These are phyloP conservation scores for Prunus padus DNA, from an alignment of 306 rosid species.

Conservation along the genomic window DNA sequence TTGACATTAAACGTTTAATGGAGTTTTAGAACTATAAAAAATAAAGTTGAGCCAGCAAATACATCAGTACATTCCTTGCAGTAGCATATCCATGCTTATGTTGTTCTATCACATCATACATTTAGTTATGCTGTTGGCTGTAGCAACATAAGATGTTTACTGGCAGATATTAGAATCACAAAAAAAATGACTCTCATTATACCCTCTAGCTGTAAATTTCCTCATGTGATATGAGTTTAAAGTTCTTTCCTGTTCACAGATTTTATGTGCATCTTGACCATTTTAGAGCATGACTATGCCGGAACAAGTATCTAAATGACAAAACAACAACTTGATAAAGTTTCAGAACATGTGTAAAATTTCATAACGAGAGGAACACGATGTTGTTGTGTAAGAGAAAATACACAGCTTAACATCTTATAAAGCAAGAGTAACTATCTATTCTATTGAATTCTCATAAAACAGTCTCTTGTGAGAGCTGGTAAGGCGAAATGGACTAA, in stretches of 20 bases:
- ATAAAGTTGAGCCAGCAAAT: too few species aligned
- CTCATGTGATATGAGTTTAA: background rate
- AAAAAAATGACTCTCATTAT: too few species aligned
- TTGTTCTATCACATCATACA: too few species aligned
- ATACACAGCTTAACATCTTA: background rate
- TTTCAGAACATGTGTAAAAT: slow-evolving; percentile 3
- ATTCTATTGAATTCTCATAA: background rate
- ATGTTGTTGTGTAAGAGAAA: background rate
- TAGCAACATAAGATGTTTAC: too few species aligned
- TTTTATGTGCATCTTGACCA: background rate
- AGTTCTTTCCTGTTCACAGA: background rate
- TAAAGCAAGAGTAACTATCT: background rate
- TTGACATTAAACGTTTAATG: too few species aligned
- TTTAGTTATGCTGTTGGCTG: too few species aligned
- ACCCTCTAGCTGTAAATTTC: background rate
- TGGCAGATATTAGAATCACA: too few species aligned
- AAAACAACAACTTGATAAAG: background rate
- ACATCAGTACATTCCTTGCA: too few species aligned
- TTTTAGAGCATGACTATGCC: background rate
- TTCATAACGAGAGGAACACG: background rate
- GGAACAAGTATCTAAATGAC: background rate
- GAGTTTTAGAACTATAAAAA: too few species aligned
- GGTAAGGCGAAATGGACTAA: background rate
- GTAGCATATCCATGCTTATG: too few species aligned
- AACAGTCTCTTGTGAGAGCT: slow-evolving; percentile 9